Conservation (phyloP, 2,329 filamentous ascomycete genomes). For the Pseudocercospora musae region DNA sequence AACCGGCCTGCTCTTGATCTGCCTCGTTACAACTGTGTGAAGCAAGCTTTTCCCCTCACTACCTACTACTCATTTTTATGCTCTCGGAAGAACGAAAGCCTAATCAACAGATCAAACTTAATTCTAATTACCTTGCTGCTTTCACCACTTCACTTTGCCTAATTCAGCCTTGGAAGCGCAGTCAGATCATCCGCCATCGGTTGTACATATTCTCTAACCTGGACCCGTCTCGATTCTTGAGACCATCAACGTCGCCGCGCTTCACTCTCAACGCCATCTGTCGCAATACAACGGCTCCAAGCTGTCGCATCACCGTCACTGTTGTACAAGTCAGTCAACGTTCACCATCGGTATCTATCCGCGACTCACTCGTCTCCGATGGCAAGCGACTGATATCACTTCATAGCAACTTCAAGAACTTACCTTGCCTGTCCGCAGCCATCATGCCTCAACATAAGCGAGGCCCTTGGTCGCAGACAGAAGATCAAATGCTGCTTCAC, state of each 20-base stretch:
- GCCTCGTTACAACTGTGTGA: constrained; percentile 2
- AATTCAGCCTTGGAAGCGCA: constrained; percentile 12
- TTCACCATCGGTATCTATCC: constrained; percentile 11
- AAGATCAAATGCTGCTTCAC: constrained; percentile 68
- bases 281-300: constrained; percentile 19
- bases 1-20: background rate
- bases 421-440: background rate
- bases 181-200: constrained; percentile 8
- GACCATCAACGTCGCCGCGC: constrained; percentile 20
- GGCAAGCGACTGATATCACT: constrained; percentile 9
- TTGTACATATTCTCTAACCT: constrained; percentile 20
- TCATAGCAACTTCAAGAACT: constrained; percentile 9
- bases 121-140: constrained; percentile 21
- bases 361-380: constrained; percentile 2
- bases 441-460: constrained; percentile 59
- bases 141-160: constrained; percentile 13
- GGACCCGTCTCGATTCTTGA: constrained; percentile 9
- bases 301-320: constrained; percentile 7
- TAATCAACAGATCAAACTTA: constrained; percentile 12
- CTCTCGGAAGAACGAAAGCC: constrained; percentile 18
- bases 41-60: constrained; percentile 9
- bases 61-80: constrained; percentile 6
- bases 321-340: constrained; percentile 19
- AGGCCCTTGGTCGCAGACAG: constrained; percentile 78
- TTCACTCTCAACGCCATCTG: constrained; percentile 12